A percentile compares a stretch with the other conserved stretches of the same genome.
phyloP scores from a whole-genome alignment of 805 yeast genomes.

The Wilhelminamyces savonicus region DNA sequence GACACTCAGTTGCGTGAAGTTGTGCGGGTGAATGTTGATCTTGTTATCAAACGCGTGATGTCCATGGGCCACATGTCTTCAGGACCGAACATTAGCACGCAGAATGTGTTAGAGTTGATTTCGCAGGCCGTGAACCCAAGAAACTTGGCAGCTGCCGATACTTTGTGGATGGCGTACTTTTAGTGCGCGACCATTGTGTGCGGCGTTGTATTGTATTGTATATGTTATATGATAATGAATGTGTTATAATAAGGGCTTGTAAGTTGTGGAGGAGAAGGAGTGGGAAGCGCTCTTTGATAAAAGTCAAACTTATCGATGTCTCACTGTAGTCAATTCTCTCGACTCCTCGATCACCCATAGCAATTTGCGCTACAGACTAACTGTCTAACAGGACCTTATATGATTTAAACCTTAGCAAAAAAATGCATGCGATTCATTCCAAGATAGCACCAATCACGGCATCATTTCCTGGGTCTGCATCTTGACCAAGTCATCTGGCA shows the following conservation, averaged over 20 bases:
- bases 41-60: constrained; percentile 70
- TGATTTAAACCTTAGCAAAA: too few species aligned
- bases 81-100: constrained; percentile 80
- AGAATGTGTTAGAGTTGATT: constrained; percentile 81
- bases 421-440: too few species aligned
- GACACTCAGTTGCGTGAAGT: constrained; percentile 81
- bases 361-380: too few species aligned
- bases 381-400: too few species aligned
- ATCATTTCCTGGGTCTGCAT: too few species aligned
- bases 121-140: constrained; percentile 95
- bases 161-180: constrained; percentile 93
- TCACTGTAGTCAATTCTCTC: not conserved
- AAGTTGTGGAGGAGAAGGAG: not conserved
- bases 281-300: not conserved
- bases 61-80: constrained; percentile 54
- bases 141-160: constrained; percentile 84
- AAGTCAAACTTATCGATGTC: not conserved
- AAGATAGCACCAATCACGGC: too few species aligned
- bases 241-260: not conserved
- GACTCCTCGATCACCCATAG: too few species aligned
- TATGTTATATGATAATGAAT: not conserved
- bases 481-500: too few species aligned
- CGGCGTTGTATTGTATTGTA: not conserved
- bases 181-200: too few species aligned
- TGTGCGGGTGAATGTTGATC: constrained; percentile 82